phyloP scores from a whole-genome alignment of 1,139 yeast genomes.

The Petasospora rhodanensis region DNA sequence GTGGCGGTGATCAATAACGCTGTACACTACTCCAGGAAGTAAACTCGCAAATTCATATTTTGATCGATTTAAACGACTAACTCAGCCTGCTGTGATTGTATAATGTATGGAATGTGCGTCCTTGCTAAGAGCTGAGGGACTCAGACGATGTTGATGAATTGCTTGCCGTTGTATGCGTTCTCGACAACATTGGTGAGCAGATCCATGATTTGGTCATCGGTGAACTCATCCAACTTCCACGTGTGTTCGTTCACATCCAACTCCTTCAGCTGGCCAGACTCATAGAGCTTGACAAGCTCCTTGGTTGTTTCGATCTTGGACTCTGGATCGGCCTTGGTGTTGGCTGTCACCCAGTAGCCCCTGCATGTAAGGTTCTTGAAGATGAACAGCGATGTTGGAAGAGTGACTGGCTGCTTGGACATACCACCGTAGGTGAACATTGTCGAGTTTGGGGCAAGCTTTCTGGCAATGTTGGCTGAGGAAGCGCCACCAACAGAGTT shows the following conservation, averaged over 20 bases:
- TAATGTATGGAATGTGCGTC: not conserved
- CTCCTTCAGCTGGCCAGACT: conserved; percentile 54
- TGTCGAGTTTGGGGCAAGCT: conserved; percentile 65
- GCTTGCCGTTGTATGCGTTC: conserved; percentile 29
- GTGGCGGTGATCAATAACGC: no score
- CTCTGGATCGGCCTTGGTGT: conserved; percentile 60
- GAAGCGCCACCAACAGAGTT: conserved; percentile 94
- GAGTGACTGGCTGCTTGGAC: conserved; percentile 89
- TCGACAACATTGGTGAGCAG: conserved; percentile 50
- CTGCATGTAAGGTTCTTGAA: conserved; percentile 81
- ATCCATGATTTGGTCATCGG: conserved; percentile 48
- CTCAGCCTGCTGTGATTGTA: no score
- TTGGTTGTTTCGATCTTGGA: conserved; percentile 57
- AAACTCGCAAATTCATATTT: no score
- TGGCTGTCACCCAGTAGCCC: conserved; percentile 92
- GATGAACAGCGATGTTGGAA: conserved; percentile 85
- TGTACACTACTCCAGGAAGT: no score
- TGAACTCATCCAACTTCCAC: conserved; percentile 36
- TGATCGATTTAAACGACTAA: no score
- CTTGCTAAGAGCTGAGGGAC: not conserved
- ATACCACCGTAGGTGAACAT: conserved; percentile 95
- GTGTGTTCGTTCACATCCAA: conserved; percentile 49
- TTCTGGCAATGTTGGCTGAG: conserved; percentile 75
- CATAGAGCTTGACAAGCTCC: conserved; percentile 63
- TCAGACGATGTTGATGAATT: conserved; percentile 18